Evolutionary conservation across 2,329 filamentous ascomycete genomes (phyloP).

Genomic region (Metarhizium humberi): DNA sequence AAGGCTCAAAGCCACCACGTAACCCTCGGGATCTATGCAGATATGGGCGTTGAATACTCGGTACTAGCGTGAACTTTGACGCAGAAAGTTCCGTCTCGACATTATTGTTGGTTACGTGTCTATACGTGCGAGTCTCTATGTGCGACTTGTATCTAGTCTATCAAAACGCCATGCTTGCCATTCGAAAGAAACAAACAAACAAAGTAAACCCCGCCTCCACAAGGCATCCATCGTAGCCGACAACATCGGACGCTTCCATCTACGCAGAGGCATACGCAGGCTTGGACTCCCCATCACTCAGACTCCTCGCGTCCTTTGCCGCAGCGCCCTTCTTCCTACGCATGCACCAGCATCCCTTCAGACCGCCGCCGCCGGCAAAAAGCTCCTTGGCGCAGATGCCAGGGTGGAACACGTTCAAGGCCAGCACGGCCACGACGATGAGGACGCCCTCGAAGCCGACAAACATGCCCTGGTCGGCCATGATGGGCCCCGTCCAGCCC

Average conservation of each 20-base stretch:
- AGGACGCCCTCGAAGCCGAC: constrained; percentile 48
- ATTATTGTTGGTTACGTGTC: too few relatives aligned
- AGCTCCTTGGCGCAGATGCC: constrained; percentile 18
- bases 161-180: too few relatives aligned
- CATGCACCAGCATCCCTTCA: constrained; percentile 17
- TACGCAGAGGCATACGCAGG: neutral
- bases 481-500: constrained; percentile 53
- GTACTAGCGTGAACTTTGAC: neutral
- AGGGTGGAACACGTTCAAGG: constrained; percentile 31
- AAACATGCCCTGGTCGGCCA: constrained; percentile 44
- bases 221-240: neutral
- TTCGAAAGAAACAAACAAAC: neutral
- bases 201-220: neutral
- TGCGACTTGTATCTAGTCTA: too few relatives aligned
- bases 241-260: neutral
- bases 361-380: constrained; percentile 16
- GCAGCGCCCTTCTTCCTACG: neutral
- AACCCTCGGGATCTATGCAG: neutral
- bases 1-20: too few relatives aligned
- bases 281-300: neutral
- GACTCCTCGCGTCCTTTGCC: neutral
- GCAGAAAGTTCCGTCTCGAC: neutral
- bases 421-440: constrained; percentile 35
- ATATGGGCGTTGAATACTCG: neutral
- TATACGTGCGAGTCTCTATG: too few relatives aligned